Percentiles rank a stretch among this genome's conserved stretches.
phyloP scores from a whole-genome alignment of 2,329 filamentous ascomycete genomes.

The Sphaerostilbella broomeana region DNA sequence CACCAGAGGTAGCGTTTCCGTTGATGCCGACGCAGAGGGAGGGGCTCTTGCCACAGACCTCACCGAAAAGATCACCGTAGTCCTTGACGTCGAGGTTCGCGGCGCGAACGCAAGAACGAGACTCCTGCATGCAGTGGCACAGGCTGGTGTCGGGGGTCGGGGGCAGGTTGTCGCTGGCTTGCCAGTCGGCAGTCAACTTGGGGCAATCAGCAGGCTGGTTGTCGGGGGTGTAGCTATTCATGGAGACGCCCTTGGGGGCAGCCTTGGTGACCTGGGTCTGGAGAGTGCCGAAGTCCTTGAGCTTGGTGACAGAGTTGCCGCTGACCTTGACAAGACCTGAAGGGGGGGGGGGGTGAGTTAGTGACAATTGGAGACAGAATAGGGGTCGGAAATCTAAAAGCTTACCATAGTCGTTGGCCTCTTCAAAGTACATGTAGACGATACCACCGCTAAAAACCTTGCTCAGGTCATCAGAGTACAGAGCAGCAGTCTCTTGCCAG shows the following conservation, averaged over 20 bases:
- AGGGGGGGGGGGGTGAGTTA: conserved; percentile 18
- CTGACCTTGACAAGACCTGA: conserved; percentile 59
- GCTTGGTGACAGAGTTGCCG: conserved; percentile 54
- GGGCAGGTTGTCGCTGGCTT: conserved; percentile 59
- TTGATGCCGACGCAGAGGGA: conserved; percentile 61
- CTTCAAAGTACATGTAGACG: conserved; percentile 98
- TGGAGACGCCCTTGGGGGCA: conserved; percentile 58
- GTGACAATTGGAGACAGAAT: neutral
- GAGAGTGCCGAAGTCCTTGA: conserved; percentile 69
- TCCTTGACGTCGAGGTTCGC: conserved; percentile 49
- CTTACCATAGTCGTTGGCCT: conserved; percentile 77
- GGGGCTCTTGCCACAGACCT: conserved; percentile 56
- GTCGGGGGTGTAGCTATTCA: conserved; percentile 62
- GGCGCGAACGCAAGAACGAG: conserved; percentile 63
- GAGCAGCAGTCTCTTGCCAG: conserved; percentile 77
- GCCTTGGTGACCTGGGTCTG: conserved; percentile 63
- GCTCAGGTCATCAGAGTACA: conserved; percentile 78
- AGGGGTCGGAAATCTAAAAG: conserved; percentile 11
- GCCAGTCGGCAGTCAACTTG: conserved; percentile 57
- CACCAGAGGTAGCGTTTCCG: conserved; percentile 58
- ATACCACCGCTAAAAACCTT: conserved; percentile 90
- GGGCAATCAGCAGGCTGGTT: conserved; percentile 72
- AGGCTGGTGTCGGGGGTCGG: conserved; percentile 72
- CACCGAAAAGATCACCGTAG: conserved; percentile 64
- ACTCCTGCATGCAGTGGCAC: conserved; percentile 79